Base-by-base conservation (phyloP, 805 yeast species). In the Spathaspora girioi region DNA sequence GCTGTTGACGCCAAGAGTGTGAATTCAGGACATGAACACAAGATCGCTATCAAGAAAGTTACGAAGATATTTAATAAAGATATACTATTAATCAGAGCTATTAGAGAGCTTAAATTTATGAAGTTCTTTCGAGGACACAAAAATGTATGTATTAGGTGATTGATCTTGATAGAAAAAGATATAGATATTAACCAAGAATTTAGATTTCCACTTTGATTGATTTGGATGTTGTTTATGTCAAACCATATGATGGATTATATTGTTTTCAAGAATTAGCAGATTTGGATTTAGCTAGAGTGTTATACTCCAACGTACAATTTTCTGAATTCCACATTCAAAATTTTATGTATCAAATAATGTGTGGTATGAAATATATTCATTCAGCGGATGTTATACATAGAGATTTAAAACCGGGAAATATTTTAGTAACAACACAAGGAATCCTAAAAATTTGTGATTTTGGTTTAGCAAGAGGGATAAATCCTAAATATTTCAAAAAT, bases 311-410 rank as follows among this genome's bases (percentile, higher is more conserved):
- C 0, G 86, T 84, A 15, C 89, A 86, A 55, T 81, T 92, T 59
- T 82, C 93, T n/a, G 94, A 89, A 55, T 86, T 84, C 64, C 97
- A 91, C 62, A 81, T 89, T 29, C 85, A 84, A 60, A 79, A 80
- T 54, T 87, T 89, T 58, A 64, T 83, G 40, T 91, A 90, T 63
- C 97, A 92, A 66, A 80, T 92, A 1, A 69, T 90, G 35, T 87
- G 96, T 67, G 98, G 96, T 0, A 69, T 92, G 44, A 87, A 89
- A 63, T 92, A 89, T 62, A 86, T 92, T 47, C 98, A 92, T 67
- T 83, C 94, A 5, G 97, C 97, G 1, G 91, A 89, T 58, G 96
- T 92, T 9, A 86, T 92, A 50, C 98, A 92, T 65, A 77, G 98
- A 51, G 98, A 92, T 64, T 77, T 92, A 55, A 92, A 92, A 67